Percentiles rank a stretch among this genome's conserved stretches.
These are phyloP conservation scores for Cucurbitaria berberidis DNA, from an alignment of 2,329 filamentous ascomycete species.

Conservation along the genomic window DNA sequence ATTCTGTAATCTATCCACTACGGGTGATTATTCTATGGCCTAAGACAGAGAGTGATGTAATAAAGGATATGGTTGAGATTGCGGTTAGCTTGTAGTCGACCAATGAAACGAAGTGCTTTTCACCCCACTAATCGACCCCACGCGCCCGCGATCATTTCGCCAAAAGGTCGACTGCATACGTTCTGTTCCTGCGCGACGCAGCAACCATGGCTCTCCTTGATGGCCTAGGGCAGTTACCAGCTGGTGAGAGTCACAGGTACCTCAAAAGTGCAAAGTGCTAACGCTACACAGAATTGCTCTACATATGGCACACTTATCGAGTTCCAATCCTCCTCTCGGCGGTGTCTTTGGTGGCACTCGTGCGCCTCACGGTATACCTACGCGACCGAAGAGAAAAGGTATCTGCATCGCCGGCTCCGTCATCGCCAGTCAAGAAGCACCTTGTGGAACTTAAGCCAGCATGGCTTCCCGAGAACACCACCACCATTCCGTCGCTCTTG, in stretches of 20 bases:
- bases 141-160: constrained; percentile 17
- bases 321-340: constrained; percentile 42
- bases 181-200: constrained; percentile 1
- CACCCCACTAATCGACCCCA: constrained; percentile 27
- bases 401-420: constrained; percentile 38
- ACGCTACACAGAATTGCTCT: constrained; percentile 39
- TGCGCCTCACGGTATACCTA: constrained; percentile 37
- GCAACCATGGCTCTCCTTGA: constrained; percentile 21
- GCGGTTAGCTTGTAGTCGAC: neutral
- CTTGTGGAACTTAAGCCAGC: constrained; percentile 38
- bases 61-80: too few species aligned
- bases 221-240: constrained; percentile 20
- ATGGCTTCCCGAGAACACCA: constrained; percentile 46
- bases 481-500: constrained; percentile 22
- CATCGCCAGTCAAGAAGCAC: constrained; percentile 43
- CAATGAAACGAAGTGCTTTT: constrained; percentile 11
- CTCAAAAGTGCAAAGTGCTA: neutral
- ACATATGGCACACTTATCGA: constrained; percentile 47
- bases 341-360: constrained; percentile 35
- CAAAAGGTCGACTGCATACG: constrained; percentile 23
- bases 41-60: too few species aligned
- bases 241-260: constrained; percentile 11
- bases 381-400: constrained; percentile 37
- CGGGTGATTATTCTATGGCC: too few species aligned
- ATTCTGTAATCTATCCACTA: too few species aligned